Percentiles rank a stretch among this genome's conserved stretches.
Conservation (phyloP, 2,329 filamentous ascomycete genomes). For the Sordariomycetes sp. region DNA sequence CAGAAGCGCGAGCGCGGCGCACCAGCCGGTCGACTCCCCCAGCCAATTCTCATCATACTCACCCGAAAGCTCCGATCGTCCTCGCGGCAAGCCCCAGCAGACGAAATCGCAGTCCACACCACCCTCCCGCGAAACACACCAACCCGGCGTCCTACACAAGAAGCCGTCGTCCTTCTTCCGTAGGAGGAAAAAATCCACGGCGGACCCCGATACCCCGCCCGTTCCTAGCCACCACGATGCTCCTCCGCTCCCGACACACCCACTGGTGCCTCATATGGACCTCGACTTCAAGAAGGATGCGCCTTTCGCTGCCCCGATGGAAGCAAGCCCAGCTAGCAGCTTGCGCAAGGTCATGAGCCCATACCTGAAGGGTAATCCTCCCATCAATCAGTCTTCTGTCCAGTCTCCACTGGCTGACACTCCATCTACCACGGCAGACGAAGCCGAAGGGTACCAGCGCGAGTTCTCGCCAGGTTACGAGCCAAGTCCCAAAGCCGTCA, state of each 20-base stretch:
- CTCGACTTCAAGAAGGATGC: conserved; percentile 11
- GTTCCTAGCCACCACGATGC: conserved; percentile 31
- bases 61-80: conserved; percentile 20
- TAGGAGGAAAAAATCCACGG: conserved; percentile 78
- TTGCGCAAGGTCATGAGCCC: conserved; percentile 79
- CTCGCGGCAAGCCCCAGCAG: conserved; percentile 7
- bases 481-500: conserved; percentile 57
- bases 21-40: conserved; percentile 7
- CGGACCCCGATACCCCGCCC: conserved; percentile 51
- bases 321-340: conserved; percentile 61
- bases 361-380: conserved; percentile 38
- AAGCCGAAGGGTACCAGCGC: conserved; percentile 24
- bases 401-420: neutral
- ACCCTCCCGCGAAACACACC: conserved; percentile 34
- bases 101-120: conserved; percentile 24
- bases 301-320: conserved; percentile 15
- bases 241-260: conserved; percentile 9
- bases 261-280: conserved; percentile 20
- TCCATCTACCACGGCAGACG: neutral
- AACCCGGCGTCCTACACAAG: conserved; percentile 55
- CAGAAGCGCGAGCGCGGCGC: conserved; percentile 19
- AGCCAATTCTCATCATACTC: conserved; percentile 21
- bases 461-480: conserved; percentile 68
- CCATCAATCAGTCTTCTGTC: neutral
- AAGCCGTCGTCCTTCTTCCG: conserved; percentile 93